These are phyloP conservation scores for Diaporthe helianthi DNA, from an alignment of 2,329 filamentous ascomycete genomes.

Conservation along the genomic window DNA sequence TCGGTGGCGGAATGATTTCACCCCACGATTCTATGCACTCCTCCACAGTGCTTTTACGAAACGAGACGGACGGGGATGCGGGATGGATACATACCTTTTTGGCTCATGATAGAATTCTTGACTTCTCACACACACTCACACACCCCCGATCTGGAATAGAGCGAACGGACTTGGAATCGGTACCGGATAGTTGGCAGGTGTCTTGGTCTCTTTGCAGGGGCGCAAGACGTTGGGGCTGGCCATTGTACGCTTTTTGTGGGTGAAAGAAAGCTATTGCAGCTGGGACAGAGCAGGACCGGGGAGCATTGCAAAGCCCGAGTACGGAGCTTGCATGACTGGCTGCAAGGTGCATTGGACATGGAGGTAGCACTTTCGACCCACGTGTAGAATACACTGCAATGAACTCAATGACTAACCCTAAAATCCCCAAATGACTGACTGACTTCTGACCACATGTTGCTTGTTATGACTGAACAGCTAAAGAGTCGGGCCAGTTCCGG, in stretches of 20 bases:
- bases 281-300: neutral
- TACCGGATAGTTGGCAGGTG: neutral
- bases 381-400: conserved; percentile 21
- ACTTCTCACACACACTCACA: neutral
- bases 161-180: conserved; percentile 22
- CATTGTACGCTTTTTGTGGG: conserved; percentile 17
- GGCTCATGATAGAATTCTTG: conserved; percentile 22
- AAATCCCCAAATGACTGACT: neutral
- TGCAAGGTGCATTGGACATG: neutral
- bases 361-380: conserved; percentile 2
- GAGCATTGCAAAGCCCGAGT: conserved; percentile 8
- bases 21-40: conserved; percentile 19
- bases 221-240: neutral
- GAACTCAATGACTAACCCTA: neutral
- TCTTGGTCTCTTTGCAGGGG: neutral
- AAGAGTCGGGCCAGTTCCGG: neutral
- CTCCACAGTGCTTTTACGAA: conserved; percentile 19
- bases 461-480: neutral
- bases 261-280: conserved; percentile 5
- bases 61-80: conserved; percentile 24
- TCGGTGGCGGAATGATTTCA: conserved; percentile 19
- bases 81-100: conserved; percentile 26
- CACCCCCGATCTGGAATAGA: conserved; percentile 26
- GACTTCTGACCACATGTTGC: neutral
- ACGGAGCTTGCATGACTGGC: conserved; percentile 12